Evolutionary conservation across 1,284 basidiomycete species (phyloP).

Genomic region (Coniophora puteana): DNA sequence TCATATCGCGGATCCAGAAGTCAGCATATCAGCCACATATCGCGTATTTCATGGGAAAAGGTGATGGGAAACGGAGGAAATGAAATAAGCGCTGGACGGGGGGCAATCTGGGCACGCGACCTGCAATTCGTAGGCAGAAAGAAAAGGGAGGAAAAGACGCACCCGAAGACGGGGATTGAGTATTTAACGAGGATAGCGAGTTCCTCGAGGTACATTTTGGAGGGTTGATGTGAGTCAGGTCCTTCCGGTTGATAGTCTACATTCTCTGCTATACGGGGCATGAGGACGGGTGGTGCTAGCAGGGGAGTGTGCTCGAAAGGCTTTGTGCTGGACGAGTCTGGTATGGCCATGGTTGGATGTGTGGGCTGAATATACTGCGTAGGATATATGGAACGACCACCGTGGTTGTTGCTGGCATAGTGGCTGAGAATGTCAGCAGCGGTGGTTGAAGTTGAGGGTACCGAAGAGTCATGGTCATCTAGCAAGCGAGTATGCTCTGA

Average conservation of each 20-base stretch:
- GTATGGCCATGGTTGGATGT: background rate
- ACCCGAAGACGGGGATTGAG: conserved; percentile 67
- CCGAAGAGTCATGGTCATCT: background rate
- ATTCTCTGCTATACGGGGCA: conserved; percentile 42
- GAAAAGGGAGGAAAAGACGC: conserved; percentile 20
- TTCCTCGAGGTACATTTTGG: conserved; percentile 62
- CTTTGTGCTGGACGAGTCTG: background rate
- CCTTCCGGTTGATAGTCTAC: conserved; percentile 32
- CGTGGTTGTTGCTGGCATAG: no score
- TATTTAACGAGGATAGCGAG: conserved; percentile 57
- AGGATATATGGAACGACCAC: no score
- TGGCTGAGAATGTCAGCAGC: background rate
- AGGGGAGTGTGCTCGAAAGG: conserved; percentile 26
- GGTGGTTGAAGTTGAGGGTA: no score
- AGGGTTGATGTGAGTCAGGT: no score
- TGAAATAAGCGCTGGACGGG: background rate
- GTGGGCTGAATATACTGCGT: no score
- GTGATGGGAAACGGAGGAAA: background rate
- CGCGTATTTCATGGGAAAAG: background rate
- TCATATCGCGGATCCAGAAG: no score
- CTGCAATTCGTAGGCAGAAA: no score
- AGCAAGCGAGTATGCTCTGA: no score
- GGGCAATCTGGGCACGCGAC: no score
- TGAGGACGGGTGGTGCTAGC: conserved; percentile 48
- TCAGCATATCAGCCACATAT: no score